Base-by-base conservation (phyloP, 306 rosid genomes). In the Boehmeria nivea region DNA sequence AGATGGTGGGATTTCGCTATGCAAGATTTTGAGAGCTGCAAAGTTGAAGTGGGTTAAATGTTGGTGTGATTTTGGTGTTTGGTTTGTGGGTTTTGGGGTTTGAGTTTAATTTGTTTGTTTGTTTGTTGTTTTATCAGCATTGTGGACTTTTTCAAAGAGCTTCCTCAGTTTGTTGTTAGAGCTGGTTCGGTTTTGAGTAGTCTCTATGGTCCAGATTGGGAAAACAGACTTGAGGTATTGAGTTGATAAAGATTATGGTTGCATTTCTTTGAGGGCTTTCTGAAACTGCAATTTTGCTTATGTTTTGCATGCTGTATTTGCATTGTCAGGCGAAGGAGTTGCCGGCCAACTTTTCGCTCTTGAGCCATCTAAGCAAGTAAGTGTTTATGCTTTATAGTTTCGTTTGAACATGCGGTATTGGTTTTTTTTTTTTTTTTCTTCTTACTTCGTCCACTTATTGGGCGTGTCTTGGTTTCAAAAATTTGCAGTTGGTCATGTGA, bases 151-250 rank as follows among this genome's bases (percentile, higher is more conserved):
- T 88, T 88, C 65, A 87, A 81, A 79, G 99, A 93, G 81, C 83
- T 93, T 63, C 96, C 96, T 58, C 99, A 93, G 77, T 88, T 79
- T 83, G 75, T 88, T 57, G 94, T 81, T 8, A 93, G 85, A 75
- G 90, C 94, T 36, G 90, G 96, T 72, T 71, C 89, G 51, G 70
- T 77, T 63, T 72, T 93, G 54, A 85, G 84, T 62, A 68, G 66
- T 65, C 14, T 73, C 27, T 85, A 83, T 66, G 99, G 99, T 52
- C 16, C 75, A 8, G 99, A 93, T 78, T 93, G 99, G 99, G 96
- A 93, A 68, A 79, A 51, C 72, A 93, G 78, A 80, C 88, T 93
- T 22, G 86, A 88, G 99, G 99, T 88, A 81, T 63, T 57, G 39
- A 40, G 45, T 52, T 39, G 18, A 25, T 15, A 57, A 43, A 50